A percentile compares a stretch with the other conserved stretches of the same genome.
These are phyloP conservation scores for Colletotrichum graminicola DNA, from an alignment of 2,329 filamentous ascomycete genomes.

Conservation along the genomic window DNA sequence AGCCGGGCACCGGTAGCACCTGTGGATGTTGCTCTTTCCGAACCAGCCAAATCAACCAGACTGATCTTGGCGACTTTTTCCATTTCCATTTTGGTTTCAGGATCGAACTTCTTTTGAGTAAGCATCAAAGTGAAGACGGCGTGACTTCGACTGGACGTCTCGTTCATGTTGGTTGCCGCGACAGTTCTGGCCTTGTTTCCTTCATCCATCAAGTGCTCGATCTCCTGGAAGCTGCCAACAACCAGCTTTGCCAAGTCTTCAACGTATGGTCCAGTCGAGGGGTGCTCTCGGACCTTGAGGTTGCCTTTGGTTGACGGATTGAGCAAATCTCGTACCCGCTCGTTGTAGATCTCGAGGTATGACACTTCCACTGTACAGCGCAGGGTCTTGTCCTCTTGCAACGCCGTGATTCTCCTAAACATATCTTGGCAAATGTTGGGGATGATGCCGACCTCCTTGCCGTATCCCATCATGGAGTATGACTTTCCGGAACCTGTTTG, in stretches of 20 bases:
- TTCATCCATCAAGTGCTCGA: conserved; percentile 98
- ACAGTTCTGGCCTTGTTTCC: conserved; percentile 99
- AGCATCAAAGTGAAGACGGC: conserved; percentile 97
- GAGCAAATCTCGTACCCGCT: conserved; percentile 92
- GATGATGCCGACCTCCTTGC: conserved; percentile 94
- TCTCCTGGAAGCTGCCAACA: conserved; percentile 92
- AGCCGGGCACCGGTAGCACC: conserved; percentile 94
- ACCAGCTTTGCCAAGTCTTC: conserved; percentile 97
- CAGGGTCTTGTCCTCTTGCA: conserved; percentile 80
- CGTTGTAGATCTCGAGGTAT: conserved; percentile 99
- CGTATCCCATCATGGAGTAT: conserved; percentile 99
- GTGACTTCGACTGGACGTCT: conserved; percentile 97
- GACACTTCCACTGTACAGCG: conserved; percentile 97
- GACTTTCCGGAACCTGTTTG: conserved; percentile 99
- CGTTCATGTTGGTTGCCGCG: conserved; percentile 99
- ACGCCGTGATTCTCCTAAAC: conserved; percentile 84
- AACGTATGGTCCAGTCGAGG: conserved; percentile 96
- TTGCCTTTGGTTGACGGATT: conserved; percentile 97
- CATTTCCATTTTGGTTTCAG: conserved; percentile 94
- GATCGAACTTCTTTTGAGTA: conserved; percentile 91
- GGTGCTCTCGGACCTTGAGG: conserved; percentile 96
- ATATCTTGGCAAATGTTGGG: conserved; percentile 97
- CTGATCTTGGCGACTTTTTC: conserved; percentile 99
- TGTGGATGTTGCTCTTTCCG: conserved; percentile 95
- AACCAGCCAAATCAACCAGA: conserved; percentile 96